Base-by-base conservation (phyloP, 2,329 filamentous ascomycete species). In the Peltaster fructicola region DNA sequence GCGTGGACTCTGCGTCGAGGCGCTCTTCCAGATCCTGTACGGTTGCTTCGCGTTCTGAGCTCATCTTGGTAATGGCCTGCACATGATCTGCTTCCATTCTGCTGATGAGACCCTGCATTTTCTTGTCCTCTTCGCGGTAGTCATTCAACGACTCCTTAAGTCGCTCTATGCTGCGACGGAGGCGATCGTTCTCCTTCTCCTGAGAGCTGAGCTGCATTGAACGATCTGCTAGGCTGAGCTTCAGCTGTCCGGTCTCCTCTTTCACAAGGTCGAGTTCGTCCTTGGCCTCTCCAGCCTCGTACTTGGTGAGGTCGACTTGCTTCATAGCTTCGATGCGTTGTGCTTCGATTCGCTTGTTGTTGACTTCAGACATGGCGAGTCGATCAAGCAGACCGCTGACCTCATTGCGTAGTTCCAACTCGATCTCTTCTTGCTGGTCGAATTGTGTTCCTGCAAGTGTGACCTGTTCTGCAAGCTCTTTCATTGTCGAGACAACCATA, bases 81-180 rank as follows among this genome's bases (percentile, higher is more conserved):
- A 37, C 32, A 27, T 57, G 51, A 15, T 54, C 46, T 8, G 45
- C 31, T 33, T 60, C 54, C 31, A 57, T 50, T 4, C 36, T 37
- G 2, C 38, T 44, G 18, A 57, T 48, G 6, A 55, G 45, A 10
- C 35, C 30, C 4, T 48, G 47, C 17, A 56, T 38, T 8, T 42
- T 39, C 12, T 44, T 36, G 24, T 57, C 47, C 15, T 59, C 53
- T 7, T 34, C 30, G 15, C 45, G 48, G 32, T 56, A 59, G 8
- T 40, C 39, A 8, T 54, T 42, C 16, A 60, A 35, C 7, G 50
- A 48, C 9, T 39, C 32, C 6, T 43, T 44, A n/a, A 59, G 41
- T 13, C 45, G 49, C 11, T 48, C 42, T 8, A 54, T 30, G 13
- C 38, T 42, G 6, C 33, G 43, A n/a, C 51, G 43, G 17, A 51